A percentile compares a stretch with the other conserved stretches of the same genome.
Conservation (phyloP, 2,329 filamentous ascomycete genomes). For the Cryphonectria nitschkei region DNA sequence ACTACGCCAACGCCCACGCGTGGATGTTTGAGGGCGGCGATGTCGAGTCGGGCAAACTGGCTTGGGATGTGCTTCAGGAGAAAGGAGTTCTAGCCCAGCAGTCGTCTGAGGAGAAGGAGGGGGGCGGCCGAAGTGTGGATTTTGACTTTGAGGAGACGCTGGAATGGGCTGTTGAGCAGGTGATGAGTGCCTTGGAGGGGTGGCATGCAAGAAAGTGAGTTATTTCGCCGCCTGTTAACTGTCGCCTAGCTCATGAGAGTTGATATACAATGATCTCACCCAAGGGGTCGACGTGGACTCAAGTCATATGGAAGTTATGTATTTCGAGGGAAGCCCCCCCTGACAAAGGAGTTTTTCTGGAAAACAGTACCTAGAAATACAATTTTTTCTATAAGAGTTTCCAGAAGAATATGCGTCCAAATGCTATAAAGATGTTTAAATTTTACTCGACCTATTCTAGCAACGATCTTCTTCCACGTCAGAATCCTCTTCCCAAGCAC, state of each 20-base stretch:
- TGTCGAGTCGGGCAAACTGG: constrained; percentile 60
- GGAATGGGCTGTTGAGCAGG: constrained; percentile 68
- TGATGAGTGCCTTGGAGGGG: constrained; percentile 54
- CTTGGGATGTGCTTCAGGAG: constrained; percentile 44
- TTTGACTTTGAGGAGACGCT: constrained; percentile 65
- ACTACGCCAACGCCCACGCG: constrained; percentile 80
- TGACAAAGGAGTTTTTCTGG: not conserved
- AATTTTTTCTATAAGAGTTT: too few species aligned
- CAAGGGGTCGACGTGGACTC: too few species aligned
- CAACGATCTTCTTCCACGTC: too few species aligned
- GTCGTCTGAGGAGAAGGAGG: constrained; percentile 47
- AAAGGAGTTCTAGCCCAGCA: constrained; percentile 54
- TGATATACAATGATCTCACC: too few species aligned
- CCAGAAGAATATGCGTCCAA: too few species aligned
- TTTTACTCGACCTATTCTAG: too few species aligned
- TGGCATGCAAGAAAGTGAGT: constrained; percentile 1
- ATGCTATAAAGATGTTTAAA: too few species aligned
- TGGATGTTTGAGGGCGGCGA: constrained; percentile 77
- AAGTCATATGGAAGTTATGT: too few species aligned
- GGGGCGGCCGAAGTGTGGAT: constrained; percentile 44
- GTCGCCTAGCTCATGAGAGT: not conserved
- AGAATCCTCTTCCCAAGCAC: too few species aligned
- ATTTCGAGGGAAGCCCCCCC: not conserved
- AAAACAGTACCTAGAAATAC: not conserved
- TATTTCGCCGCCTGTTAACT: not conserved